Evolutionary conservation across 2,329 filamentous ascomycete genomes (phyloP).

Genomic region (Geoglossum cookeanum): DNA sequence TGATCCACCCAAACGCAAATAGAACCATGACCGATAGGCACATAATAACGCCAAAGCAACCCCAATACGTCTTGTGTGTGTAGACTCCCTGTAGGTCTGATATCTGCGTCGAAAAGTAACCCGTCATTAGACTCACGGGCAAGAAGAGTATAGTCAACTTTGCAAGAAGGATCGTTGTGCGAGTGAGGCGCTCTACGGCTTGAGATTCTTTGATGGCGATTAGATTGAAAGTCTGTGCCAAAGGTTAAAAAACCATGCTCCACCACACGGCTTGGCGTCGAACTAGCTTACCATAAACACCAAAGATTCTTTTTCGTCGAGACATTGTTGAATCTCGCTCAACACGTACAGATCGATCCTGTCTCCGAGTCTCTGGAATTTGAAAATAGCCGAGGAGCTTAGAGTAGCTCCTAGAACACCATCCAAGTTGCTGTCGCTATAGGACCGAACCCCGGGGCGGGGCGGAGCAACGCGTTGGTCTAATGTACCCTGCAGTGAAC

Average conservation of each 20-base stretch:
- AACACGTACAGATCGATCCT: slow-evolving; percentile 42
- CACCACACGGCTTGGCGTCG: background rate
- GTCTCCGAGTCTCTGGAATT: slow-evolving; percentile 40
- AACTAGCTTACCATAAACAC: slow-evolving; percentile 38
- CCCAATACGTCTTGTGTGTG: slow-evolving; percentile 45
- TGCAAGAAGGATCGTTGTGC: slow-evolving; percentile 51
- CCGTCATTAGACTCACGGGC: slow-evolving; percentile 55
- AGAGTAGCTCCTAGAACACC: slow-evolving; percentile 21
- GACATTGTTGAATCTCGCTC: slow-evolving; percentile 42
- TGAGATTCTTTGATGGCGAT: slow-evolving; percentile 58
- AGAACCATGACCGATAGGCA: slow-evolving; percentile 38
- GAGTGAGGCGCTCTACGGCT: slow-evolving; percentile 50
- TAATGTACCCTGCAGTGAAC: background rate
- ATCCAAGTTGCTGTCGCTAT: background rate
- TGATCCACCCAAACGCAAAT: slow-evolving; percentile 36
- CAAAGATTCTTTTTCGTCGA: slow-evolving; percentile 51
- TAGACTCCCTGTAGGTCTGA: slow-evolving; percentile 36
- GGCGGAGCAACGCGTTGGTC: background rate
- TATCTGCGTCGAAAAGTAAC: slow-evolving; percentile 52
- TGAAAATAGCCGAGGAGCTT: slow-evolving; percentile 30
- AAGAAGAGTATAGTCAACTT: slow-evolving; percentile 61
- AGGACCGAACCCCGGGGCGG: background rate
- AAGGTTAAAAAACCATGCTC: background rate
- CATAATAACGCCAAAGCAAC: slow-evolving; percentile 44
- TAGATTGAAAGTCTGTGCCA: slow-evolving; percentile 51